phyloP scores from a whole-genome alignment of 768 basidiomycete species.

The Tremella yokohamensis region DNA sequence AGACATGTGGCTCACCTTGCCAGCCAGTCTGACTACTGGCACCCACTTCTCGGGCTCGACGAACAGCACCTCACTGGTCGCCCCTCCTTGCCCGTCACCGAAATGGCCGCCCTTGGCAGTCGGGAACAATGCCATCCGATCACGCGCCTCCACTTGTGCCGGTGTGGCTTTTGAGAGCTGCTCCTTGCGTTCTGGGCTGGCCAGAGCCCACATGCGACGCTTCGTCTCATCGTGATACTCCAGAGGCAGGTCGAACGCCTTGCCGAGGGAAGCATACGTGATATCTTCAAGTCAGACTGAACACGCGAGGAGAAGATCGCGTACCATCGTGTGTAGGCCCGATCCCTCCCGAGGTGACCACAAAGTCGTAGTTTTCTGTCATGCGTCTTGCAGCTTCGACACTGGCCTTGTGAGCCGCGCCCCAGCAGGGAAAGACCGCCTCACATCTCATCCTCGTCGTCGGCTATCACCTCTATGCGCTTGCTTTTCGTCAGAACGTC shows the following conservation, averaged over 20 bases:
- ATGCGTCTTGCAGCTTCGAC: constrained; percentile 80
- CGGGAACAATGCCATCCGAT: constrained; percentile 89
- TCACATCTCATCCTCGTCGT: constrained; percentile 85
- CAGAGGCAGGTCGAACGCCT: constrained; percentile 69
- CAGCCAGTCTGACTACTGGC: constrained; percentile 80
- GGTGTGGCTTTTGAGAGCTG: constrained; percentile 64
- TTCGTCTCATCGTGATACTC: constrained; percentile 74
- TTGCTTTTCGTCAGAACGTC: constrained; percentile 59
- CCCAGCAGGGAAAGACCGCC: constrained; percentile 34
- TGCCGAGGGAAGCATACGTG: constrained; percentile 81
- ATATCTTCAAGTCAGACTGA: constrained; percentile 58
- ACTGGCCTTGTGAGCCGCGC: constrained; percentile 53
- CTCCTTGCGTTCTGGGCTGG: constrained; percentile 53
- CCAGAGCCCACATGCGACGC: constrained; percentile 63
- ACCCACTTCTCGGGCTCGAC: constrained; percentile 81
- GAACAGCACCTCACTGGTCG: constrained; percentile 67
- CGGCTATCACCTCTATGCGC: constrained; percentile 84
- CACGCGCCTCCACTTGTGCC: constrained; percentile 70
- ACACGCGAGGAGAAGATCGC: constrained; percentile 21
- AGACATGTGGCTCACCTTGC: constrained; percentile 56
- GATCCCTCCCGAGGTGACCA: constrained; percentile 85
- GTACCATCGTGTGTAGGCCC: constrained; percentile 85
- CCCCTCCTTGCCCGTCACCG: constrained; percentile 52
- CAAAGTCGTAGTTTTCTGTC: constrained; percentile 78
- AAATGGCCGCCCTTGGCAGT: constrained; percentile 21